Evolutionary conservation across 768 basidiomycete species (phyloP).

Genomic region (Macrolepiota fuliginosa): DNA sequence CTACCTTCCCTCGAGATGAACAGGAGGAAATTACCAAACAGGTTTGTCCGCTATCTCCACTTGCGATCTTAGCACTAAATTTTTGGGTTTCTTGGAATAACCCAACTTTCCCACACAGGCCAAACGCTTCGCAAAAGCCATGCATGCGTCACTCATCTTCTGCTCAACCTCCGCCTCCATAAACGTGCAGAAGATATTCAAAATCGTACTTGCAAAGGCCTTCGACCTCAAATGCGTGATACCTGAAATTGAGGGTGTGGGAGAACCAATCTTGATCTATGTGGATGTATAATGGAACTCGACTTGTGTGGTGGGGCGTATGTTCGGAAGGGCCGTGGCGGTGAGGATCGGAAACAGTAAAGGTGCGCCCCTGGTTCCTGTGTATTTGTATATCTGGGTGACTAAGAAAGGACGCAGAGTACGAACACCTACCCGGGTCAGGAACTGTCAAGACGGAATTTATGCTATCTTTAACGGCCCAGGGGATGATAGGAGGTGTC

Average conservation of each 20-base stretch:
- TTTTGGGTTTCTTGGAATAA: not conserved
- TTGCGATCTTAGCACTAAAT: constrained; percentile 3
- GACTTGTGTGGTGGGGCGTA: constrained; percentile 8
- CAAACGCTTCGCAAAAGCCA: constrained; percentile 96
- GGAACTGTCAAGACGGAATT: not conserved
- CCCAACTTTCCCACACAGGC: constrained; percentile 51
- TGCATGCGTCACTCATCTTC: constrained; percentile 99
- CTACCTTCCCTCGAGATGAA: constrained; percentile 93
- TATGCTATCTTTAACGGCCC: not conserved
- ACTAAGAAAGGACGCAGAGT: not conserved
- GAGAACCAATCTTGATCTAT: constrained; percentile 94
- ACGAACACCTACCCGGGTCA: not conserved
- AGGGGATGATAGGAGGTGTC: not conserved
- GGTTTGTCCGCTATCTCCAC: constrained; percentile 37
- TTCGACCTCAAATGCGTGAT: constrained; percentile 99
- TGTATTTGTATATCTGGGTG: not conserved
- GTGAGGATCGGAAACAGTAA: not conserved
- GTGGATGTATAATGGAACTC: constrained; percentile 61
- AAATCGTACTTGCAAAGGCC: constrained; percentile 95
- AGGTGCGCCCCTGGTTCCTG: constrained; percentile 1
- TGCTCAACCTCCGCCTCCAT: constrained; percentile 98
- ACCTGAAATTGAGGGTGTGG: constrained; percentile 95
- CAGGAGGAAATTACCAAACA: constrained; percentile 99
- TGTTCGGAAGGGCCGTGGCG: not conserved
- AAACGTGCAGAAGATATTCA: constrained; percentile 99